A percentile compares a stretch with the other conserved stretches of the same genome.
Conservation (phyloP, 2,329 filamentous ascomycete species). For the Cladophialophora exuberans region DNA sequence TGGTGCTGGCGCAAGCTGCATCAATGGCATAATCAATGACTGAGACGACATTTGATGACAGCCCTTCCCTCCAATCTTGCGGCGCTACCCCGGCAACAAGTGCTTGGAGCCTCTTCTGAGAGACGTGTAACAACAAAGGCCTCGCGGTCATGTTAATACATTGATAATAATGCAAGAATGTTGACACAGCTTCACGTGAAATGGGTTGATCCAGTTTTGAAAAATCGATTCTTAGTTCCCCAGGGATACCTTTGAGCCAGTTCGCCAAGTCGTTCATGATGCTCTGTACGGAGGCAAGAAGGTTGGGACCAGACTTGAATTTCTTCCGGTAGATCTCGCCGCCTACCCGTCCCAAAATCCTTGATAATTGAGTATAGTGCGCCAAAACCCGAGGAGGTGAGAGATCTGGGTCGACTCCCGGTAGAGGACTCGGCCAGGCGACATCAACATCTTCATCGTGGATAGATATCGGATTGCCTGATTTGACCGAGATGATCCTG, state of each 20-base stretch:
- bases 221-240: slow-evolving; percentile 54
- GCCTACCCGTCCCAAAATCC: slow-evolving; percentile 56
- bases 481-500: slow-evolving; percentile 57
- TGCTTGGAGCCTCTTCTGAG: slow-evolving; percentile 51
- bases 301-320: slow-evolving; percentile 50
- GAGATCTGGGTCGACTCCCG: slow-evolving; percentile 43
- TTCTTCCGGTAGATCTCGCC: slow-evolving; percentile 55
- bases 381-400: slow-evolving; percentile 54
- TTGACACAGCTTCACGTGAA: slow-evolving; percentile 56
- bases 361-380: slow-evolving; percentile 58
- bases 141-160: slow-evolving; percentile 62
- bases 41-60: slow-evolving; percentile 53
- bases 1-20: slow-evolving; percentile 54
- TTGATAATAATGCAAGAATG: slow-evolving; percentile 60
- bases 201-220: slow-evolving; percentile 45
- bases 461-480: slow-evolving; percentile 59
- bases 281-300: slow-evolving; percentile 55
- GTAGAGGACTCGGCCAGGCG: slow-evolving; percentile 38
- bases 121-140: slow-evolving; percentile 58
- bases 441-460: slow-evolving; percentile 59
- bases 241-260: slow-evolving; percentile 56
- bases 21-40: slow-evolving; percentile 59
- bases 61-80: slow-evolving; percentile 51
- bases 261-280: slow-evolving; percentile 55
- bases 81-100: slow-evolving; percentile 40